A percentile compares a stretch with the other conserved stretches of the same genome.
Conservation (phyloP, 306 rosid species). For the Vigna angularis region DNA sequence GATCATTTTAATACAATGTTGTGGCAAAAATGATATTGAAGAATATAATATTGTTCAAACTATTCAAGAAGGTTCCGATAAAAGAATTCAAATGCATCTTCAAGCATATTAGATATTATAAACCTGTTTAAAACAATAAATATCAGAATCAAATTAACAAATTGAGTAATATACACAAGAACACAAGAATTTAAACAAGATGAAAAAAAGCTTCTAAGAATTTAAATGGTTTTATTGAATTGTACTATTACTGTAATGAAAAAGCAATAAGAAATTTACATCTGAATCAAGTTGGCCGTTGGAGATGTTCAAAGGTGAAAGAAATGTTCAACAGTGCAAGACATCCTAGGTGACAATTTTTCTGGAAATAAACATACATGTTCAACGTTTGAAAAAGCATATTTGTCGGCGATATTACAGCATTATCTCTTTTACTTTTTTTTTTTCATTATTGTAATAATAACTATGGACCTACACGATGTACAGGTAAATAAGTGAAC, state of each 20-base stretch:
- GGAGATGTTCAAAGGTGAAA: conserved; percentile 19
- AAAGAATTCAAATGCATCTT: not conserved
- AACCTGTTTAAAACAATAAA: too few relatives aligned
- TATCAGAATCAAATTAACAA: too few relatives aligned
- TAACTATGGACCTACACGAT: not conserved
- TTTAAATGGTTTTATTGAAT: not conserved
- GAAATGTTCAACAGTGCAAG: not conserved
- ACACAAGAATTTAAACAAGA: not conserved
- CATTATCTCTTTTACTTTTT: not conserved
- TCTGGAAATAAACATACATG: conserved; percentile 28
- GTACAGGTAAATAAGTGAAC: not conserved
- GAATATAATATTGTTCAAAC: not conserved
- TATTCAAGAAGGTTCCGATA: not conserved
- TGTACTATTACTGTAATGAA: not conserved
- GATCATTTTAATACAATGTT: not conserved
- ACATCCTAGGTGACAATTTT: not conserved
- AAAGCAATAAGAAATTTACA: conserved; percentile 26
- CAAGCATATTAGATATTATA: not conserved
- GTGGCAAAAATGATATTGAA: not conserved
- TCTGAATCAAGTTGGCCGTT: not conserved
- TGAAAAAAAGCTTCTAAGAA: not conserved
- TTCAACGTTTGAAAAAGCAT: conserved; percentile 22
- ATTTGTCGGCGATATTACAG: conserved; percentile 32
- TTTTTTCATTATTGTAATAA: not conserved
- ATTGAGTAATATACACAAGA: not conserved